Conservation (phyloP, 306 rosid genomes). For the Cicer pinnatifidum region DNA sequence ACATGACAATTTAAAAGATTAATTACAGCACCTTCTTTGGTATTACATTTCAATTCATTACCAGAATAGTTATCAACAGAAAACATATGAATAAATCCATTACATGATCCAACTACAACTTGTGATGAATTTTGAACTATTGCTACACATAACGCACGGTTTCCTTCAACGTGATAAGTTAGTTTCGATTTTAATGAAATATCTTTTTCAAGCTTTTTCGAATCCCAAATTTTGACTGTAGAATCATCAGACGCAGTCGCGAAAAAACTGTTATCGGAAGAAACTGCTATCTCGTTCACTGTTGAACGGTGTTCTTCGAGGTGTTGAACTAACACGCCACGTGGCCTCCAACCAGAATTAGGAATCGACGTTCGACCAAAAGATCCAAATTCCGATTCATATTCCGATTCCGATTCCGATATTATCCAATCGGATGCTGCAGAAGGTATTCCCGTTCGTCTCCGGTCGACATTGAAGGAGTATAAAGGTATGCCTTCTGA, state of each 20-base stretch:
- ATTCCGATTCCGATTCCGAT: conserved; percentile 52
- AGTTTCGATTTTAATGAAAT: conserved; percentile 91
- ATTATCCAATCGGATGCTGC: conserved; percentile 81
- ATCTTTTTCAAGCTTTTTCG: conserved; percentile 90
- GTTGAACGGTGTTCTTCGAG: conserved; percentile 96
- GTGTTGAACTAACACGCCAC: conserved; percentile 93
- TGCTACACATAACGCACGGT: conserved; percentile 79
- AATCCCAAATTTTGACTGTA: conserved; percentile 95
- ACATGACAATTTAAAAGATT: conserved; percentile 65
- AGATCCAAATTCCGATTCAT: conserved; percentile 56
- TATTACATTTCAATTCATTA: conserved; percentile 70
- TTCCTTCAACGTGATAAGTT: conserved; percentile 94
- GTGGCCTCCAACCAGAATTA: conserved; percentile 97
- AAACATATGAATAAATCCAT: conserved; percentile 85
- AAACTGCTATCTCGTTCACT: conserved; percentile 81
- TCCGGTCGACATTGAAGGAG: conserved; percentile 85
- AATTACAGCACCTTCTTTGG: conserved; percentile 89
- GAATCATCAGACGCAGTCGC: conserved; percentile 95
- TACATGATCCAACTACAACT: conserved; percentile 93
- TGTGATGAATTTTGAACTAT: conserved; percentile 86
- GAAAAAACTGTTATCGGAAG: conserved; percentile 88
- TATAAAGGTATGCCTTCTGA: conserved; percentile 93
- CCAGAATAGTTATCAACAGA: conserved; percentile 96
- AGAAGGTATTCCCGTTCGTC: conserved; percentile 68
- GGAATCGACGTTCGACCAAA: conserved; percentile 67